A percentile compares a stretch with the other conserved stretches of the same genome.
phyloP scores from a whole-genome alignment of 1,284 basidiomycete genomes.

The Sporisorium iseilematis-ciliati region DNA sequence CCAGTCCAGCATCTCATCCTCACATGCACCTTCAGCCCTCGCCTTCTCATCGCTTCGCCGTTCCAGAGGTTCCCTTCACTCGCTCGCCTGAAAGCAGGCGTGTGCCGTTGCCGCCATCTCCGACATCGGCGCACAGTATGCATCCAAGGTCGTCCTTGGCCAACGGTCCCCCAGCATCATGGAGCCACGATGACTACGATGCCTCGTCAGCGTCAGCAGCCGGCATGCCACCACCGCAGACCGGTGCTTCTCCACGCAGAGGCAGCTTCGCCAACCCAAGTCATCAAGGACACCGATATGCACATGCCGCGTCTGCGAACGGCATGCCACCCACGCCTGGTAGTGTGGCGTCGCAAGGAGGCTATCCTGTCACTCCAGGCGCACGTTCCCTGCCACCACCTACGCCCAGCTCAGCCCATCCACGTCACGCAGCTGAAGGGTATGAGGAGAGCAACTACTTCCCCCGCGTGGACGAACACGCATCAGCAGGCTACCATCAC shows the following conservation, averaged over 20 bases:
- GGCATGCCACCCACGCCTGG: slow-evolving; percentile 38
- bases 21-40: slow-evolving; percentile 44
- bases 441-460: slow-evolving; percentile 45
- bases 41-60: slow-evolving; percentile 49
- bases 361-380: slow-evolving; percentile 37
- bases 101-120: slow-evolving; percentile 40
- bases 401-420: slow-evolving; percentile 22
- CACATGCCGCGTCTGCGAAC: slow-evolving; percentile 21
- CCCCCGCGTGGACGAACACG: slow-evolving; percentile 17
- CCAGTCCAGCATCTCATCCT: slow-evolving; percentile 36
- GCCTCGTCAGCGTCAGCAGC: slow-evolving; percentile 6
- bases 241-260: slow-evolving; percentile 30
- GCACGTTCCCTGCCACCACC: slow-evolving; percentile 33
- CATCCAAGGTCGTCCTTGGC: slow-evolving; percentile 11
- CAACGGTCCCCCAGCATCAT: slow-evolving; percentile 1
- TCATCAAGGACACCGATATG: slow-evolving; percentile 9
- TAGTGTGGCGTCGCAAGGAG: slow-evolving; percentile 20
- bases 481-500: slow-evolving; percentile 5
- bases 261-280: slow-evolving; percentile 19
- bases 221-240: slow-evolving; percentile 40
- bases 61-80: slow-evolving; percentile 37
- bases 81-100: slow-evolving; percentile 43
- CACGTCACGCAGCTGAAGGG: slow-evolving; percentile 9
- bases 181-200: slow-evolving; percentile 27
- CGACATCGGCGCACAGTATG: slow-evolving; percentile 11